A percentile compares a stretch with the other conserved stretches of the same genome.
These are phyloP conservation scores for Lithocarpus polystachyus DNA, from an alignment of 306 rosid genomes.

Conservation along the genomic window DNA sequence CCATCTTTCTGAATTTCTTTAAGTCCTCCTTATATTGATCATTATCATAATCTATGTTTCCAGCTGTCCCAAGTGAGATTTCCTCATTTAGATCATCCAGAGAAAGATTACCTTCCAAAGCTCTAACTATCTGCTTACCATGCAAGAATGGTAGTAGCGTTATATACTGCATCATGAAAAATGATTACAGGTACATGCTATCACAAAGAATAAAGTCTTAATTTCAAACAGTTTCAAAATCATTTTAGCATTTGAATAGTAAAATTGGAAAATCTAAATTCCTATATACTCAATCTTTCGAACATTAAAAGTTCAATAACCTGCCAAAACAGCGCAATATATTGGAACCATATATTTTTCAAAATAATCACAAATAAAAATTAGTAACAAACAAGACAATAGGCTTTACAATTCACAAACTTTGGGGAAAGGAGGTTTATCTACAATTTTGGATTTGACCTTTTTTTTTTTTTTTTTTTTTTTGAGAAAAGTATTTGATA, in stretches of 20 bases:
- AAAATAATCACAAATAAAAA: too few relatives aligned
- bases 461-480: too few relatives aligned
- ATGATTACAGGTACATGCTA: background rate
- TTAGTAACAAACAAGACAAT: too few relatives aligned
- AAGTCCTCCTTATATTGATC: conserved; percentile 49
- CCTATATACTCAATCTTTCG: background rate
- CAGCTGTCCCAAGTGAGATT: conserved; percentile 31
- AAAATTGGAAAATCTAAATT: background rate
- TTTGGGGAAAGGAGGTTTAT: background rate
- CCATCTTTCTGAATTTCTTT: conserved; percentile 35
- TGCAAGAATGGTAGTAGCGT: background rate
- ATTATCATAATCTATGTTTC: conserved; percentile 27
- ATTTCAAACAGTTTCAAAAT: too few relatives aligned
- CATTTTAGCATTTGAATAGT: too few relatives aligned
- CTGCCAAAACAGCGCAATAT: background rate
- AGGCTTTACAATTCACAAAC: background rate
- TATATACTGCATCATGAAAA: background rate
- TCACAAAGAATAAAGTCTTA: too few relatives aligned
- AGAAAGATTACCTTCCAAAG: conserved; percentile 37
- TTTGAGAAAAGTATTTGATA: too few relatives aligned
- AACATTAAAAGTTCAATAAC: background rate
- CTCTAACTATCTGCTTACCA: conserved; percentile 31
- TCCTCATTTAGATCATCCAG: conserved; percentile 29
- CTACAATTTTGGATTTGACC: background rate
- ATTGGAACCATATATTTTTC: background rate